These are phyloP conservation scores for Theileria luwenshuni DNA, from an alignment of 169 alveolate genomes.

Conservation along the genomic window DNA sequence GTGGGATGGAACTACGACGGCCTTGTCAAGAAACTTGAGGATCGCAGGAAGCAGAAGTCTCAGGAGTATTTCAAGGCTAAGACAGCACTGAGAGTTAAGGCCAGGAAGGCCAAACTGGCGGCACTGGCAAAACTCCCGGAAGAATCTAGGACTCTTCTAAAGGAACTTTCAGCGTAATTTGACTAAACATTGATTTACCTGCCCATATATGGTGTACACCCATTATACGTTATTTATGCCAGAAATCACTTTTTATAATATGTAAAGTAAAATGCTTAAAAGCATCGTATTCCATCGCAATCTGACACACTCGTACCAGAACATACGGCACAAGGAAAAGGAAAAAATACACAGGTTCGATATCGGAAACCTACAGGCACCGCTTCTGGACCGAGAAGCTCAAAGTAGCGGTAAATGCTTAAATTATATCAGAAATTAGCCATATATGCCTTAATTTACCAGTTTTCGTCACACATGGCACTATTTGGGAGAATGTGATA, in stretches of 20 bases:
- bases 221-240: neutral
- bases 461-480: neutral
- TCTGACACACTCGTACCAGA: conserved; percentile 46
- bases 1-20: conserved; percentile 92
- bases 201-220: conserved; percentile 4
- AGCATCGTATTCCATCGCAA: conserved; percentile 51
- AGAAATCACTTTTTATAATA: neutral
- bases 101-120: conserved; percentile 49
- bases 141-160: conserved; percentile 50
- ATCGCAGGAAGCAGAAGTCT: conserved; percentile 88
- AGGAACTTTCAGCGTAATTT: conserved; percentile 36
- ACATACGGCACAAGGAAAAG: conserved; percentile 54
- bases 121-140: conserved; percentile 59
- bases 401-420: conserved; percentile 6
- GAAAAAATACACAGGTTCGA: conserved; percentile 68
- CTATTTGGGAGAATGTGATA: neutral
- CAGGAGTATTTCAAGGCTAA: conserved; percentile 82
- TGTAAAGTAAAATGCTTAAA: conserved; percentile 30
- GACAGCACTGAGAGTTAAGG: conserved; percentile 57
- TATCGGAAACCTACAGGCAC: conserved; percentile 44
- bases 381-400: conserved; percentile 23
- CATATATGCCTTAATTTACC: neutral
- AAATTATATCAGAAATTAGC: neutral
- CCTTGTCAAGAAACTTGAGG: conserved; percentile 87
- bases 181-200: neutral